Evolutionary conservation across 768 basidiomycete species (phyloP).

Genomic region (Pleurotus tuoliensis): DNA sequence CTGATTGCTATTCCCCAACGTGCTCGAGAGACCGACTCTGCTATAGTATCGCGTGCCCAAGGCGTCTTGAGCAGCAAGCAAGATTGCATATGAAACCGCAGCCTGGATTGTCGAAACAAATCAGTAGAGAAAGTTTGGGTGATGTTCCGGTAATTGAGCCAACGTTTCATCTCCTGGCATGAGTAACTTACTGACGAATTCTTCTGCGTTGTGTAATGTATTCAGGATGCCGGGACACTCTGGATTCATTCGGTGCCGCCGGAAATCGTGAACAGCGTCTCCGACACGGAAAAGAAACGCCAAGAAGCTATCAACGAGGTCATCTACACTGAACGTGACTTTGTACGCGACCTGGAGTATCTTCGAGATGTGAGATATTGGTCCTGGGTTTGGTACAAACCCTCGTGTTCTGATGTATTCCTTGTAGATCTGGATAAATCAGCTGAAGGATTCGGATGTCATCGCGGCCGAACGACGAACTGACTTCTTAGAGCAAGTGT

Average conservation of each 20-base stretch:
- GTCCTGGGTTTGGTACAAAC: background rate
- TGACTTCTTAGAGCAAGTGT: conserved; percentile 90
- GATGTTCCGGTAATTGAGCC: conserved; percentile 63
- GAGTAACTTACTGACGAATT: background rate
- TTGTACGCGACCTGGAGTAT: conserved; percentile 97
- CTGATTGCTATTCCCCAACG: conserved; percentile 97
- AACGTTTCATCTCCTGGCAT: conserved; percentile 12
- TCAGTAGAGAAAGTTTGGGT: conserved; percentile 75
- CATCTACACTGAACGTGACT: conserved; percentile 91
- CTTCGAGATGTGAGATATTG: conserved; percentile 74
- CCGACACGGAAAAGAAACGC: conserved; percentile 89
- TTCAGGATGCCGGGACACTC: conserved; percentile 59
- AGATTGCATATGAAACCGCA: conserved; percentile 91
- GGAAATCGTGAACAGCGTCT: conserved; percentile 89
- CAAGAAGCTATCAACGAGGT: conserved; percentile 99
- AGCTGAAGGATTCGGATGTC: conserved; percentile 69
- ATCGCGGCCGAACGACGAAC: conserved; percentile 73
- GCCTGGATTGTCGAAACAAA: conserved; percentile 82
- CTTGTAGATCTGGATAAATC: conserved; percentile 81
- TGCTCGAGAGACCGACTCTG: conserved; percentile 93
- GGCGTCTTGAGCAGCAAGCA: conserved; percentile 91
- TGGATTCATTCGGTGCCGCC: conserved; percentile 97
- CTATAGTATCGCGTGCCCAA: conserved; percentile 95
- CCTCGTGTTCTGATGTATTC: background rate
- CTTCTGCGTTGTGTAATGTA: background rate